Conservation (phyloP, 1,284 basidiomycete genomes). For the Coniferiporia weirii region DNA sequence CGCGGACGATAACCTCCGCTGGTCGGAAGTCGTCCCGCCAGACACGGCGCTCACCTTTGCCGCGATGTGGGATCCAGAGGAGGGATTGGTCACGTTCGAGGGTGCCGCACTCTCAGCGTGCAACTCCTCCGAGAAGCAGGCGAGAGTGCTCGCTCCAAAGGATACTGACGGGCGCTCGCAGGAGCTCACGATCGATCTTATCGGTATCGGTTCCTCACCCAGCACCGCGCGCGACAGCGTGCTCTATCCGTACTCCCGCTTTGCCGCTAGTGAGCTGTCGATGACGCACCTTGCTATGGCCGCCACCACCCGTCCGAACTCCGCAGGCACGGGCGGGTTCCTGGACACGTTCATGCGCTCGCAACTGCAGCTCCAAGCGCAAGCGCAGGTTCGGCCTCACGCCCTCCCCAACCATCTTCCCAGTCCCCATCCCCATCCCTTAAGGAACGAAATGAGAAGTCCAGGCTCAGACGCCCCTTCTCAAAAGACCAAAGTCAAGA, state of each 20-base stretch:
- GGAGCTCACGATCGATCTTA: constrained; percentile 13
- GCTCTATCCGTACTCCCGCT: constrained; percentile 12
- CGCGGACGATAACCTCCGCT: constrained; percentile 30
- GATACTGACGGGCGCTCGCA: constrained; percentile 15
- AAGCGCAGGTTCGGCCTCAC: neutral
- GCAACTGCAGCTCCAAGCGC: neutral
- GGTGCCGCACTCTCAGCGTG: constrained; percentile 34
- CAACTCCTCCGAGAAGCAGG: constrained; percentile 9
- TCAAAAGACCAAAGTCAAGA: neutral
- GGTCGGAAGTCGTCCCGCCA: constrained; percentile 53
- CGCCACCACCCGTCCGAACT: constrained; percentile 12
- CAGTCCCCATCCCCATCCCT: neutral
- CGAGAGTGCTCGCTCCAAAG: neutral
- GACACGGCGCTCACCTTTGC: constrained; percentile 52
- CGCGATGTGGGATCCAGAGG: constrained; percentile 51
- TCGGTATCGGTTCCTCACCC: constrained; percentile 5
- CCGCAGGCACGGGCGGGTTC: constrained; percentile 12
- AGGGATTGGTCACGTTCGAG: constrained; percentile 53
- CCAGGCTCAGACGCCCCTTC: neutral
- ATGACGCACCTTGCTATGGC: neutral
- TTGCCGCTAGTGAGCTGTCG: constrained; percentile 9
- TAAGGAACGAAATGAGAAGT: neutral
- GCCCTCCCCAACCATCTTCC: too few species aligned
- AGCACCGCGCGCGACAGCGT: constrained; percentile 12
- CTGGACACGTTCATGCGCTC: constrained; percentile 11